Percentiles rank a stretch among this genome's conserved stretches.
Conservation (phyloP, 176 grass and related monocot genomes). For the Carex scoparia region DNA sequence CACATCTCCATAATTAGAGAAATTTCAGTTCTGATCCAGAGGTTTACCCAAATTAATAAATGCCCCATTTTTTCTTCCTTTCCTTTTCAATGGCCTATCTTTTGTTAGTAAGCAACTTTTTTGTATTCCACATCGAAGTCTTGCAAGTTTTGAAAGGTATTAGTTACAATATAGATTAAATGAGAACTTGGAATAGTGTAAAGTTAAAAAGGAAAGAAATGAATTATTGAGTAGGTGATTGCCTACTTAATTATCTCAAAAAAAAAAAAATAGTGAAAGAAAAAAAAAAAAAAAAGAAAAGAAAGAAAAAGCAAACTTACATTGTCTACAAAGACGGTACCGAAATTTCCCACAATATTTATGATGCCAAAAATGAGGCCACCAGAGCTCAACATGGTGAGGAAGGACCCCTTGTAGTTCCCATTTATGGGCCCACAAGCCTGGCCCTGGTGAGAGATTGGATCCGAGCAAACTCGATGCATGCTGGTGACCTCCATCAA, state of each 20-base stretch:
- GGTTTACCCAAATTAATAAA: neutral
- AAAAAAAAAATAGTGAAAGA: neutral
- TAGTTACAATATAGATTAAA: neutral
- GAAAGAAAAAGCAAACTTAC: constrained; percentile 23
- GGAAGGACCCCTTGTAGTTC: constrained; percentile 64
- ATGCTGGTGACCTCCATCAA: constrained; percentile 40
- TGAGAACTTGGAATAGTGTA: neutral
- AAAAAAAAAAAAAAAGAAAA: neutral
- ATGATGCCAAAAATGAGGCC: constrained; percentile 76
- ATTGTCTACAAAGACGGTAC: constrained; percentile 74
- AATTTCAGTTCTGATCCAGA: neutral
- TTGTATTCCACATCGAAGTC: neutral
- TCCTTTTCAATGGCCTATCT: neutral
- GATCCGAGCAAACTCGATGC: constrained; percentile 31
- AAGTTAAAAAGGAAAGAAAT: neutral
- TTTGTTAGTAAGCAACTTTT: neutral
- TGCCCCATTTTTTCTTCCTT: neutral
- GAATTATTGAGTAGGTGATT: too few relatives aligned
- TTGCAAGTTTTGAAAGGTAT: neutral
- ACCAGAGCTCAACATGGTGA: constrained; percentile 75
- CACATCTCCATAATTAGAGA: neutral
- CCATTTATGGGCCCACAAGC: constrained; percentile 62
- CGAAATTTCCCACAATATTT: constrained; percentile 67
- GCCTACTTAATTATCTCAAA: too few relatives aligned
- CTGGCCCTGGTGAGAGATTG: constrained; percentile 42